Evolutionary conservation across 2,329 filamentous ascomycete species (phyloP).

Genomic region (Tolypocladium tropicale): DNA sequence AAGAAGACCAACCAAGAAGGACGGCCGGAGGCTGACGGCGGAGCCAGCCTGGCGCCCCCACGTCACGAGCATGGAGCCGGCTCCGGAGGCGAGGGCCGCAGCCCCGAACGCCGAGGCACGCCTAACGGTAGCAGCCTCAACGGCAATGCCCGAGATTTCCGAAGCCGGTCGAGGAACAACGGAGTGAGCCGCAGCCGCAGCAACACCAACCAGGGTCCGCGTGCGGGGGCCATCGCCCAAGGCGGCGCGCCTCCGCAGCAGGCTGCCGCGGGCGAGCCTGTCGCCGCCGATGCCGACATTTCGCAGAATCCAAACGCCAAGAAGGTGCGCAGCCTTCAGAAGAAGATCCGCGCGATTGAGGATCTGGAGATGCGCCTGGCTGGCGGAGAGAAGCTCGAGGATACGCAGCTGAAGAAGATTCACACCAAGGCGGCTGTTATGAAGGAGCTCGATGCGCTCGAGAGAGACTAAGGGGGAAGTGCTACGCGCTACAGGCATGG

Average conservation of each 20-base stretch:
- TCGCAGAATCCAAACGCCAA: slow-evolving; percentile 69
- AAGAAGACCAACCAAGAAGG: slow-evolving; percentile 84
- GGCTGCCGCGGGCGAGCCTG: slow-evolving; percentile 34
- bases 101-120: slow-evolving; percentile 54
- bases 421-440: slow-evolving; percentile 75
- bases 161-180: slow-evolving; percentile 23
- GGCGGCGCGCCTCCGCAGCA: slow-evolving; percentile 9
- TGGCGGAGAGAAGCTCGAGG: slow-evolving; percentile 90
- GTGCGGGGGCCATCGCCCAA: slow-evolving; percentile 15
- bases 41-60: slow-evolving; percentile 38
- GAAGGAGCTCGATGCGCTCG: slow-evolving; percentile 64
- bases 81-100: slow-evolving; percentile 44
- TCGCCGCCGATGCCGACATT: slow-evolving; percentile 23
- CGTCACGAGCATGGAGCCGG: slow-evolving; percentile 24
- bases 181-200: slow-evolving; percentile 41
- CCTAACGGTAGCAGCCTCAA: slow-evolving; percentile 11
- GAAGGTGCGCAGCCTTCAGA: slow-evolving; percentile 86
- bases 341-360: slow-evolving; percentile 97
- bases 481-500: neutral
- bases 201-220: slow-evolving; percentile 34
- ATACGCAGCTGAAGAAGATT: slow-evolving; percentile 98
- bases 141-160: slow-evolving; percentile 1
- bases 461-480: slow-evolving; percentile 14
- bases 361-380: slow-evolving; percentile 96
- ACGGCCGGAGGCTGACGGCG: slow-evolving; percentile 34